A percentile compares a stretch with the other conserved stretches of the same genome.
These are phyloP conservation scores for Conidiobolus coronatus DNA, from an alignment of 371 early-diverging fungal genomes.

Conservation along the genomic window DNA sequence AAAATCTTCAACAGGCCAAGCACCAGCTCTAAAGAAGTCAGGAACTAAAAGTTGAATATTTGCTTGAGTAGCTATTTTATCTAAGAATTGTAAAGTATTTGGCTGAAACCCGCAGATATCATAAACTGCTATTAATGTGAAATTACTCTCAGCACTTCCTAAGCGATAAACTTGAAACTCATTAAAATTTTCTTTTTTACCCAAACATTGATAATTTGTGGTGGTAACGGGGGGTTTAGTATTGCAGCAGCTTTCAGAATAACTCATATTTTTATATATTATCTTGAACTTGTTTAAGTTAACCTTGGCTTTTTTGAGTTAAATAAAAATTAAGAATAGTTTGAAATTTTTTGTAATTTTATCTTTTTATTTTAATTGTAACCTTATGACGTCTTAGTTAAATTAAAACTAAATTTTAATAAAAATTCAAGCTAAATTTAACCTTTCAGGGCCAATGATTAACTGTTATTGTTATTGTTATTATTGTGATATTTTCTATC, in stretches of 20 bases:
- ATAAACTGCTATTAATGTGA: slow-evolving; percentile 18
- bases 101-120: slow-evolving; percentile 22
- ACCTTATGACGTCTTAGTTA: no score
- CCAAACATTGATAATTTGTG: slow-evolving; percentile 24
- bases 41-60: slow-evolving; percentile 40
- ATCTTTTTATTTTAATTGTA: no score
- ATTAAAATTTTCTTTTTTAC: slow-evolving; percentile 16
- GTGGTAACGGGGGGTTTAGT: slow-evolving; percentile 32
- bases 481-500: no score
- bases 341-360: no score
- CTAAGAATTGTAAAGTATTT: slow-evolving; percentile 35
- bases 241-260: slow-evolving; percentile 28
- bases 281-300: no score
- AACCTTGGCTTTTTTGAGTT: no score
- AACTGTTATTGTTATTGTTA: no score
- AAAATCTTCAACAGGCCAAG: slow-evolving; percentile 8
- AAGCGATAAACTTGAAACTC: slow-evolving; percentile 16
- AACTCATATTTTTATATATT: slow-evolving; percentile 25
- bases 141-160: slow-evolving; percentile 18
- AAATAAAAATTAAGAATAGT: no score
- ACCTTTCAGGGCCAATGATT: no score
- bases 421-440: no score
- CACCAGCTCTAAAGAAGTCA: slow-evolving; percentile 30
- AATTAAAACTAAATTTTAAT: no score
- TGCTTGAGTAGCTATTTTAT: slow-evolving; percentile 20